These are phyloP conservation scores for Geranium incanum DNA, from an alignment of 441 rosid species.

Conservation along the genomic window DNA sequence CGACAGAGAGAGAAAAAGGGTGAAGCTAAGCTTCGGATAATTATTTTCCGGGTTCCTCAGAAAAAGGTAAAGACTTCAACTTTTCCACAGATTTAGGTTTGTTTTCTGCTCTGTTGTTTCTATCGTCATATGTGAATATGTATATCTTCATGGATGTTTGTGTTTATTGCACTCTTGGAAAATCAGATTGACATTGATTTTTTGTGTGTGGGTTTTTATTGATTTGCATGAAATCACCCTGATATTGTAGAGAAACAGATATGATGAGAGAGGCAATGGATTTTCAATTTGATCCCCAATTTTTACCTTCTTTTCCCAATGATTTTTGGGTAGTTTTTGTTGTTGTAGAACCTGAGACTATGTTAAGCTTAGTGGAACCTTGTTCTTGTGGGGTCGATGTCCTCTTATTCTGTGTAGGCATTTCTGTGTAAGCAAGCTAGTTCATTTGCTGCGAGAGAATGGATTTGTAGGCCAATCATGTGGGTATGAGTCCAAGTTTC, in stretches of 20 bases:
- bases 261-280: background rate
- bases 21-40: too few relatives aligned
- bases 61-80: background rate
- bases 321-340: background rate
- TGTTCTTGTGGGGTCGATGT: too few relatives aligned
- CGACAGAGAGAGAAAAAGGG: too few relatives aligned
- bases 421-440: background rate
- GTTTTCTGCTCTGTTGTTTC: background rate
- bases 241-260: background rate
- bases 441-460: background rate
- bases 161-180: background rate
- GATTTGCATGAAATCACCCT: background rate
- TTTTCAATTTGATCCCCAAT: too few relatives aligned
- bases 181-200: background rate
- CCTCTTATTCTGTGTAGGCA: background rate
- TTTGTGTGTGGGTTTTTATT: background rate
- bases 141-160: background rate
- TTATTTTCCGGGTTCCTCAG: too few relatives aligned
- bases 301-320: background rate
- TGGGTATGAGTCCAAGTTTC: background rate
- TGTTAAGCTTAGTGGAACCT: background rate
- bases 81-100: background rate
- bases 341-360: background rate
- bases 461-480: background rate
- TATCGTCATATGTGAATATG: background rate